Base-by-base conservation (phyloP, 257 asterid species). In the Scutellaria galericulata region DNA sequence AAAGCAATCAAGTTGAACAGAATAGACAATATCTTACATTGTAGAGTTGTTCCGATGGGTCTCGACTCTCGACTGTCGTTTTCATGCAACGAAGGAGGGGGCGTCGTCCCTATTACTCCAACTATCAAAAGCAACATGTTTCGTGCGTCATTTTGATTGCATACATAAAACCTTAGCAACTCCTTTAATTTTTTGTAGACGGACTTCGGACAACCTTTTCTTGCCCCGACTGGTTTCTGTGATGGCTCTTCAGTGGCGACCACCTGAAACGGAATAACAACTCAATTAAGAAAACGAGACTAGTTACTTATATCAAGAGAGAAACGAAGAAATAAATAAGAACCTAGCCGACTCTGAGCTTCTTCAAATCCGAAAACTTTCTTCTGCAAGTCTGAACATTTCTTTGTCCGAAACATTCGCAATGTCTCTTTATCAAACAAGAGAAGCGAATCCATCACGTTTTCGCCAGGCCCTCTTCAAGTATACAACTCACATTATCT, bases 401-500 rank as follows among this genome's bases (percentile, higher is more conserved):
- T 44, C 44, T 12, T 9, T n/a, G 2, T 39, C 22, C 64, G 50
- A 39, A 47, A 3, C 60, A 45, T 48, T 7, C 68, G 45, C 39
- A 73, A 50, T 22, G 35, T 58, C 46, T 14, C 68, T 55, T 44
- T 47, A 12, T 24, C 62, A 13, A 14, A 12, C 47, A 11, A 41
- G 20, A 40, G 51, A 35, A 58, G 2, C 40, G 5, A 18, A 72
- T 24, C 42, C 48, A 20, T 79, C 76, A 77, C 31, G 15, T 55
- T 57, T 80, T 56, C 20, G 70, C 85, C 53, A 88, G 81, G 51
- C 93, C 95, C 70, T 91, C 90, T 41, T 85, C 86, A 57, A 92
- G 91, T 71, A 89, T 89, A 77, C 80, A 64, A 78, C 90, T 83
- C 65, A 92, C 83, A 41, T 75, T 77, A 77, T 92, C 96, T 35